Conservation (phyloP, 176 grass and related monocot species). For the Avena insularis region DNA sequence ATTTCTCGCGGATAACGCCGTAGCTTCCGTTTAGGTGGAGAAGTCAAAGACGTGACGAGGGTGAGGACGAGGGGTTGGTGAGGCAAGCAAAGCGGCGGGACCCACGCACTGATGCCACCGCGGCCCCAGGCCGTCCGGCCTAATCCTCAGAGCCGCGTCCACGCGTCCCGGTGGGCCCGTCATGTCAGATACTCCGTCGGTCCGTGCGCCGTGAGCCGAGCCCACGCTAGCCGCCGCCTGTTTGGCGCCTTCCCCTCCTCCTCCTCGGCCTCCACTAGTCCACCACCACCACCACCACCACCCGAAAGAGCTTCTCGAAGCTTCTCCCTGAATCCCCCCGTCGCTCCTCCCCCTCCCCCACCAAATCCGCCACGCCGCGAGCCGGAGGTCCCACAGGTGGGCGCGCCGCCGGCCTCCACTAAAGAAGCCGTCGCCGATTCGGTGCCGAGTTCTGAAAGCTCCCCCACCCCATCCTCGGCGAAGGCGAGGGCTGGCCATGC, state of each 20-base stretch:
- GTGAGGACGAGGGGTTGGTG: neutral
- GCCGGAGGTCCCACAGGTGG: neutral
- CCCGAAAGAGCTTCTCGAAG: constrained; percentile 39
- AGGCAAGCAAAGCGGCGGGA: constrained; percentile 2
- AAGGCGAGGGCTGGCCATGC: constrained; percentile 24
- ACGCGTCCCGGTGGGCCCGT: constrained; percentile 15
- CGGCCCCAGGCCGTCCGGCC: constrained; percentile 10
- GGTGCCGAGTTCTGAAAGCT: neutral
- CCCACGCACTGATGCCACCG: neutral
- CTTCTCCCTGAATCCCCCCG: constrained; percentile 34
- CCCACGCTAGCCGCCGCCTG: neutral
- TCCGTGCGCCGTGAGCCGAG: constrained; percentile 14
- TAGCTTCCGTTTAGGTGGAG: neutral
- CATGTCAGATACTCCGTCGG: neutral
- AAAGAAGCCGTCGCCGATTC: neutral
- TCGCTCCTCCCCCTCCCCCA: neutral
- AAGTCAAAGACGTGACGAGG: constrained; percentile 19
- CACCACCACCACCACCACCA: neutral
- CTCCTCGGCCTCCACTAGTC: constrained; percentile 28
- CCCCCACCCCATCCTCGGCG: neutral
- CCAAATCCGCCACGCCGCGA: neutral
- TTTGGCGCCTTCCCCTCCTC: constrained; percentile 24
- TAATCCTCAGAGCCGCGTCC: constrained; percentile 10
- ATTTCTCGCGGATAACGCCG: neutral
- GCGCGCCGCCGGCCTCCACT: neutral